A percentile compares a stretch with the other conserved stretches of the same genome.
Conservation (phyloP, 1,139 yeast species). For the Hemisphaericaspora xylofermentans region DNA sequence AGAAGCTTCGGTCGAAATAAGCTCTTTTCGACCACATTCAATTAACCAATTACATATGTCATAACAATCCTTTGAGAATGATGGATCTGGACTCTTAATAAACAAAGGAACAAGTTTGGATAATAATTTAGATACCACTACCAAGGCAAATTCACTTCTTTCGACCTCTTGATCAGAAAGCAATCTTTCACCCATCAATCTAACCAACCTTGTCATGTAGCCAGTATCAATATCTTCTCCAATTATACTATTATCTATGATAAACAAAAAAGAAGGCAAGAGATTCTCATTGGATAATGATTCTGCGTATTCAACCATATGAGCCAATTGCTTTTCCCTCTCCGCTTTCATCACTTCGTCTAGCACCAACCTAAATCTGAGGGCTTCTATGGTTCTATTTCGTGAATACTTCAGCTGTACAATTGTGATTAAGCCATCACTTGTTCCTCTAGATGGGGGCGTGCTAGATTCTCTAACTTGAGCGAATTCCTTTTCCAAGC, state of each 20-base stretch:
- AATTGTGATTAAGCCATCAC: neutral
- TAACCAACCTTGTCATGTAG: conserved; percentile 17
- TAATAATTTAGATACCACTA: conserved; percentile 27
- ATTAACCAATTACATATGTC: conserved; percentile 38
- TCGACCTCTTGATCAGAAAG: conserved; percentile 29
- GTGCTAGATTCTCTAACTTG: conserved; percentile 11
- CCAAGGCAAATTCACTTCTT: conserved; percentile 34
- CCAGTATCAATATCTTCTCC: conserved; percentile 3
- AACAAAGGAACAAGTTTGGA: conserved; percentile 15
- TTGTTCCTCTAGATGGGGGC: conserved; percentile 3
- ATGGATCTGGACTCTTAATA: conserved; percentile 13
- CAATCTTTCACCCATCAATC: conserved; percentile 33
- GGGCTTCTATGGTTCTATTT: conserved; percentile 1
- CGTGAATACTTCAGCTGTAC: conserved; percentile 1
- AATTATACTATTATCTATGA: conserved; percentile 4
- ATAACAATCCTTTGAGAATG: conserved; percentile 28
- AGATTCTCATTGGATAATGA: conserved; percentile 6
- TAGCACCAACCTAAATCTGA: neutral
- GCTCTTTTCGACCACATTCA: conserved; percentile 27
- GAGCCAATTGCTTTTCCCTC: conserved; percentile 5
- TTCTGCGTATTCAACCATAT: conserved; percentile 7
- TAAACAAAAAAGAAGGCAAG: conserved; percentile 8
- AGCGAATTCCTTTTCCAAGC: conserved; percentile 11
- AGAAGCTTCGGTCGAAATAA: conserved; percentile 26
- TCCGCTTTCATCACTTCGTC: neutral